A percentile compares a stretch with the other conserved stretches of the same genome.
These are phyloP conservation scores for Phialophora expanda DNA, from an alignment of 2,329 filamentous ascomycete genomes.

Conservation along the genomic window DNA sequence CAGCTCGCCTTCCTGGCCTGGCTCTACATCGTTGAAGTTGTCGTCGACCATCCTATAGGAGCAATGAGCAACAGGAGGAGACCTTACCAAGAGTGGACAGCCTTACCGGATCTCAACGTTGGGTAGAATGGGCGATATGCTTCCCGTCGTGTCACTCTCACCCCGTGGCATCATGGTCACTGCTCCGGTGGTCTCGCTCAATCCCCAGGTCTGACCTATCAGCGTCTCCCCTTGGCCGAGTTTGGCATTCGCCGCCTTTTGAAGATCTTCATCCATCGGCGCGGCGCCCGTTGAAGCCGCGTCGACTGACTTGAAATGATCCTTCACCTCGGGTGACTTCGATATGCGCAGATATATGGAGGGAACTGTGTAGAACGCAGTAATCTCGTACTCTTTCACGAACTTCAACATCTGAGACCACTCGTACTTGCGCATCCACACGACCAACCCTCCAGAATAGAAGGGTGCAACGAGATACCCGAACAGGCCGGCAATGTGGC, in stretches of 20 bases:
- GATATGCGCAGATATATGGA: conserved; percentile 66
- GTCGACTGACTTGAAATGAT: conserved; percentile 60
- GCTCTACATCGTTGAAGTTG: conserved; percentile 31
- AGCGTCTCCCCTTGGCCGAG: conserved; percentile 51
- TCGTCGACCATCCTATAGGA: conserved; percentile 32
- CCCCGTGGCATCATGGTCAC: conserved; percentile 55
- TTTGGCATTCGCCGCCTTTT: conserved; percentile 57
- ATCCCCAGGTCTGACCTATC: conserved; percentile 62
- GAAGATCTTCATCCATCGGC: conserved; percentile 61
- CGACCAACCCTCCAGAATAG: conserved; percentile 56
- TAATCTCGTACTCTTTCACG: conserved; percentile 57
- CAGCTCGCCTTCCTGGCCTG: conserved; percentile 35
- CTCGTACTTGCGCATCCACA: conserved; percentile 69
- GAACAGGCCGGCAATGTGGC: conserved; percentile 56
- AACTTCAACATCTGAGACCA: conserved; percentile 62
- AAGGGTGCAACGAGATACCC: conserved; percentile 55
- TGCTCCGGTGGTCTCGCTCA: conserved; percentile 60
- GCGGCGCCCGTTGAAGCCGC: conserved; percentile 61
- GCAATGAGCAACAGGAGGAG: conserved; percentile 6
- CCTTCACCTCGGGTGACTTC: conserved; percentile 60
- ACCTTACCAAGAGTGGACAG: neutral
- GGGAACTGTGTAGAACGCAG: conserved; percentile 64
- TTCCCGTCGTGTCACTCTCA: conserved; percentile 53
- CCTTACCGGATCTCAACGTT: conserved; percentile 42
- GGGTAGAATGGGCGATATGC: conserved; percentile 47